Evolutionary conservation across 2,329 filamentous ascomycete genomes (phyloP).

Genomic region (Fusarium subtropicale): DNA sequence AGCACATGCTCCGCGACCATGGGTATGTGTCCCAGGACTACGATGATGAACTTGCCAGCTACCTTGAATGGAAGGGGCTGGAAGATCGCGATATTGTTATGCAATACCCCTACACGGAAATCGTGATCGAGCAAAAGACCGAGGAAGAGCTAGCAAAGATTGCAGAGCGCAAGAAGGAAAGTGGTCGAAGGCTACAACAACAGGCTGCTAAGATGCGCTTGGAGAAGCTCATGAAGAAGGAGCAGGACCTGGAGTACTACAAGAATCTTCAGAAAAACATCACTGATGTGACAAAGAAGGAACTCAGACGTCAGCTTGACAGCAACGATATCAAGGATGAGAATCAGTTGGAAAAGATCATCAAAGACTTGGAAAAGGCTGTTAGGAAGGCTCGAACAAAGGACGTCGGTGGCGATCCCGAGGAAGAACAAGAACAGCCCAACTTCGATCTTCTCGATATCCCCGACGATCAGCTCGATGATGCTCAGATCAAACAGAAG

Average conservation of each 20-base stretch:
- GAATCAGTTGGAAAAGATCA: constrained; percentile 80
- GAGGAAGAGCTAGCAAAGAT: constrained; percentile 92
- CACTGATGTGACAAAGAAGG: constrained; percentile 86
- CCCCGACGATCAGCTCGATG: constrained; percentile 92
- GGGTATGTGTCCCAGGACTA: constrained; percentile 91
- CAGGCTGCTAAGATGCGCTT: constrained; percentile 98
- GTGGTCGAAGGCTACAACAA: constrained; percentile 88
- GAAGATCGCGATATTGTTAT: constrained; percentile 90
- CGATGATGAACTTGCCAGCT: constrained; percentile 78
- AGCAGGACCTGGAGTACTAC: constrained; percentile 95
- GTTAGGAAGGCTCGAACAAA: constrained; percentile 93
- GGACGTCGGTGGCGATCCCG: constrained; percentile 84
- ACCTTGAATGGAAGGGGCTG: constrained; percentile 90
- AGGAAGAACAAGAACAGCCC: constrained; percentile 84
- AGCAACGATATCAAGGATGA: constrained; percentile 94
- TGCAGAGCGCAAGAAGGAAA: constrained; percentile 95
- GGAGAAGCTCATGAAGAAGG: constrained; percentile 94
- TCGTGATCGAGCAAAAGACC: constrained; percentile 89
- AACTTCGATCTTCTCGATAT: constrained; percentile 90
- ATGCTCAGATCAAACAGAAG: constrained; percentile 91
- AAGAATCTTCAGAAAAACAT: constrained; percentile 82
- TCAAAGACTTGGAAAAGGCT: constrained; percentile 90
- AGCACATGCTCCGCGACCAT: constrained; percentile 87
- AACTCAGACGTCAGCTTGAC: constrained; percentile 85
- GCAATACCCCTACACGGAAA: constrained; percentile 94